These are phyloP conservation scores for Filobasidium wieringae DNA, from an alignment of 768 basidiomycete species.

Conservation along the genomic window DNA sequence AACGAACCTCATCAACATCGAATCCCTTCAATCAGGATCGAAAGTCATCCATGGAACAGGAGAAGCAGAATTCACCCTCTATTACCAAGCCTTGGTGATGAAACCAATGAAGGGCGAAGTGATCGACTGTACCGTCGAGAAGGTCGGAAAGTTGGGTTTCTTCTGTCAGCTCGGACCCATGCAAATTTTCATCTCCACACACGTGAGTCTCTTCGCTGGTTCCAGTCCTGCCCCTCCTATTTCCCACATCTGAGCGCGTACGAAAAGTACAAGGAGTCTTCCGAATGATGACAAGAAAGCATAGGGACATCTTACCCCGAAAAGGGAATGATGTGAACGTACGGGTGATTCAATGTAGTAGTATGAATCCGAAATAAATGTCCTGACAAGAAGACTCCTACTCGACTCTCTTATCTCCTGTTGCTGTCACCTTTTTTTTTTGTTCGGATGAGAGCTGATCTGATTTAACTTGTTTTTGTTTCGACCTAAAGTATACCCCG, in stretches of 20 bases:
- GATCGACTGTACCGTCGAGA: constrained; percentile 88
- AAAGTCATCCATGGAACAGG: constrained; percentile 84
- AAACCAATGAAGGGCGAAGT: constrained; percentile 99
- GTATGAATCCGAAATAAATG: constrained; percentile 32
- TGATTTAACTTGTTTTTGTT: background rate
- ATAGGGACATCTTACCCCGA: constrained; percentile 40
- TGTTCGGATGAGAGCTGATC: background rate
- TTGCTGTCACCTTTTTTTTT: background rate
- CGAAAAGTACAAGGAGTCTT: background rate
- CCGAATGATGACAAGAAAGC: constrained; percentile 37
- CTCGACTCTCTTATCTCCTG: background rate
- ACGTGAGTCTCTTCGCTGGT: constrained; percentile 47
- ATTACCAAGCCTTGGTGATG: constrained; percentile 94
- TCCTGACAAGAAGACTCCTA: constrained; percentile 20
- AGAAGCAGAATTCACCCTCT: constrained; percentile 88
- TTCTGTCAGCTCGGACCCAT: constrained; percentile 93
- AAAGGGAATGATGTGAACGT: constrained; percentile 38
- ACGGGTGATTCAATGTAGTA: constrained; percentile 39
- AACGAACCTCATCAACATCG: constrained; percentile 62
- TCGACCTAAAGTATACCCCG: constrained; percentile 18
- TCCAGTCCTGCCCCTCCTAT: background rate
- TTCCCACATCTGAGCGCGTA: background rate
- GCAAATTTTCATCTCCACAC: constrained; percentile 87
- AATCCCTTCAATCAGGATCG: constrained; percentile 49
- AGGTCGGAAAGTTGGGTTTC: constrained; percentile 98